phyloP scores from a whole-genome alignment of 148 eudicot genomes.

The Rhododendron molle region DNA sequence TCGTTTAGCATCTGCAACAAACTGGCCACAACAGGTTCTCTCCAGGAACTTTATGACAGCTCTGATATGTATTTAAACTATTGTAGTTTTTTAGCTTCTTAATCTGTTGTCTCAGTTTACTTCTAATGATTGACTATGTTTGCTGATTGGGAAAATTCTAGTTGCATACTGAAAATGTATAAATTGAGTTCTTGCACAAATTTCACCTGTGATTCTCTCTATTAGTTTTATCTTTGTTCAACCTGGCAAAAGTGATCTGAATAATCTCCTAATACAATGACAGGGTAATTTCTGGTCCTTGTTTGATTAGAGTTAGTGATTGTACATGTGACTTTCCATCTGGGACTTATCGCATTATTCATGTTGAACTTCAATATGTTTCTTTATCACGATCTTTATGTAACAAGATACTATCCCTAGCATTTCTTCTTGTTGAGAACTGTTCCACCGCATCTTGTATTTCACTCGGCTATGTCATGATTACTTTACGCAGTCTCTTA shows the following conservation, averaged over 20 bases:
- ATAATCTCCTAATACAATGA: neutral
- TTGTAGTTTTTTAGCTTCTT: constrained; percentile 4
- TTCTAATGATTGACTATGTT: neutral
- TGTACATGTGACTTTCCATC: neutral
- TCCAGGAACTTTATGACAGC: neutral
- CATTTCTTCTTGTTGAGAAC: too few relatives aligned
- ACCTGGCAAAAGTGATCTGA: neutral
- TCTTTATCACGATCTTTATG: neutral
- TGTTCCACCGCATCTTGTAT: too few relatives aligned
- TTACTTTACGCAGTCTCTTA: too few relatives aligned
- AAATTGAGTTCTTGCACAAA: neutral
- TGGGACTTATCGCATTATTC: neutral
- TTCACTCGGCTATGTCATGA: too few relatives aligned
- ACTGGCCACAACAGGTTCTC: constrained; percentile 59
- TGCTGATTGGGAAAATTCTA: neutral
- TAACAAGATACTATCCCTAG: too few relatives aligned
- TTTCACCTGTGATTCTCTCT: neutral
- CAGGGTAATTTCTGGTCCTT: neutral
- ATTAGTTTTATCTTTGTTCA: neutral
- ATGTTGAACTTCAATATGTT: neutral
- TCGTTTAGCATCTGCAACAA: constrained; percentile 68
- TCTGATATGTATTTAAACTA: neutral
- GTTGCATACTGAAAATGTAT: neutral
- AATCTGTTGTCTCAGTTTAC: neutral
- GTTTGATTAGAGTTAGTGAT: neutral